A percentile compares a stretch with the other conserved stretches of the same genome.
Evolutionary conservation across 2,329 filamentous ascomycete genomes (phyloP).

Genomic region (Aspergillus viridinutans): DNA sequence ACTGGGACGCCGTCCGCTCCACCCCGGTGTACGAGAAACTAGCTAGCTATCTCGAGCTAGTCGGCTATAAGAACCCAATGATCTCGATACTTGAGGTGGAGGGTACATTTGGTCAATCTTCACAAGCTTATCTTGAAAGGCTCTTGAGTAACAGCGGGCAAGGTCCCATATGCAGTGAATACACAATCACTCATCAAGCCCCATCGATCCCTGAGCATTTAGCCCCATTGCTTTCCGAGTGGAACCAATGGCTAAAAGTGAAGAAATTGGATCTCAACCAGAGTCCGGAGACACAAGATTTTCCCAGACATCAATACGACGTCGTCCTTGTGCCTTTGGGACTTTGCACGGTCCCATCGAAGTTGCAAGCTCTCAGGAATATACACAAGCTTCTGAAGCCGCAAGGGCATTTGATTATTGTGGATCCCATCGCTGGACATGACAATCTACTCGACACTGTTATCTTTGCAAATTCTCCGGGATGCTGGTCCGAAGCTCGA

Average conservation of each 20-base stretch:
- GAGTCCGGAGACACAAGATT: slow-evolving; percentile 1
- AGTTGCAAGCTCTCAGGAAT: slow-evolving; percentile 6
- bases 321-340: slow-evolving; percentile 15
- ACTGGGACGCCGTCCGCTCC: slow-evolving; percentile 1
- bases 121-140: slow-evolving; percentile 5
- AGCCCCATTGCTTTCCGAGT: slow-evolving; percentile 2
- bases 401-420: slow-evolving; percentile 14
- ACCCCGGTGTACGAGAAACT: slow-evolving; percentile 7
- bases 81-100: slow-evolving; percentile 22
- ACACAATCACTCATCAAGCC: slow-evolving; percentile 11
- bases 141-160: neutral
- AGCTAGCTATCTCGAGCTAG: slow-evolving; percentile 10
- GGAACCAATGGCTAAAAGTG: slow-evolving; percentile 6
- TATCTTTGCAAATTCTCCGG: slow-evolving; percentile 7
- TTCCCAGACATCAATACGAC: slow-evolving; percentile 9
- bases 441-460: slow-evolving; percentile 7
- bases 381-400: slow-evolving; percentile 14
- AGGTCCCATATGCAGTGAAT: slow-evolving; percentile 10
- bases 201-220: neutral
- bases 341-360: slow-evolving; percentile 9
- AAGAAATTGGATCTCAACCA: slow-evolving; percentile 9
- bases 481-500: neutral
- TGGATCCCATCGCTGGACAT: slow-evolving; percentile 5
- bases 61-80: slow-evolving; percentile 20
- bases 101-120: slow-evolving; percentile 11